phyloP scores from a whole-genome alignment of 768 basidiomycete genomes.

The Dendrothele bispora region DNA sequence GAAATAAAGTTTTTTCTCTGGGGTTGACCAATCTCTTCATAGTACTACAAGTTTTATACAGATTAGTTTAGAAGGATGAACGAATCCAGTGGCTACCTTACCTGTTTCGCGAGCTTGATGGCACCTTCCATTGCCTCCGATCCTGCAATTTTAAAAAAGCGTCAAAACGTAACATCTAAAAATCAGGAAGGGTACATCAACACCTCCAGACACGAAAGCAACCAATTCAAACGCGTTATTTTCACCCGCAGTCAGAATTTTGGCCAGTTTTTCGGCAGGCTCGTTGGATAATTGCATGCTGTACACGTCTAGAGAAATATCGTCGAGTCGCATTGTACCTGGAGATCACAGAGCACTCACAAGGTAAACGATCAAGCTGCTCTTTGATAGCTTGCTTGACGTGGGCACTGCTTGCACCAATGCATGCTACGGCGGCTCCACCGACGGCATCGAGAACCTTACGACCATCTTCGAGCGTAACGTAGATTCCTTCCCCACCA shows the following conservation, averaged over 20 bases:
- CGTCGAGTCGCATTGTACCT: neutral
- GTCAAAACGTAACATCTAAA: too few relatives aligned
- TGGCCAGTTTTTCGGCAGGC: conserved; percentile 80
- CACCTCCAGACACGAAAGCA: conserved; percentile 78
- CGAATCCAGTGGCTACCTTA: conserved; percentile 26
- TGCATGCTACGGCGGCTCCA: conserved; percentile 80
- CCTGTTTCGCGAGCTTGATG: conserved; percentile 82
- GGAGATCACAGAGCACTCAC: conserved; percentile 42
- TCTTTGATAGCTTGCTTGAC: conserved; percentile 77
- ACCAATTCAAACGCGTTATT: conserved; percentile 72
- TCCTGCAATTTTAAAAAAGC: conserved; percentile 53
- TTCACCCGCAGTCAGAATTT: conserved; percentile 59
- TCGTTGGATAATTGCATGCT: conserved; percentile 82
- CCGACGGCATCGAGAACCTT: conserved; percentile 78
- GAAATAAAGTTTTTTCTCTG: conserved; percentile 79
- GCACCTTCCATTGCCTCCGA: conserved; percentile 89
- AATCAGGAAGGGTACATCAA: too few relatives aligned
- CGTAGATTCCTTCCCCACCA: conserved; percentile 65
- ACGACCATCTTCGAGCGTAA: conserved; percentile 69
- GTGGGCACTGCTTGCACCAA: conserved; percentile 73
- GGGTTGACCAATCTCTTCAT: conserved; percentile 64
- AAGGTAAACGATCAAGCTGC: conserved; percentile 75
- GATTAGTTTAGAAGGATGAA: conserved; percentile 1
- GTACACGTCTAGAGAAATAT: conserved; percentile 67
- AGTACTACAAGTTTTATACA: conserved; percentile 49